These are phyloP conservation scores for Oenanthe javanica DNA, from an alignment of 140 eudicot species.

Conservation along the genomic window DNA sequence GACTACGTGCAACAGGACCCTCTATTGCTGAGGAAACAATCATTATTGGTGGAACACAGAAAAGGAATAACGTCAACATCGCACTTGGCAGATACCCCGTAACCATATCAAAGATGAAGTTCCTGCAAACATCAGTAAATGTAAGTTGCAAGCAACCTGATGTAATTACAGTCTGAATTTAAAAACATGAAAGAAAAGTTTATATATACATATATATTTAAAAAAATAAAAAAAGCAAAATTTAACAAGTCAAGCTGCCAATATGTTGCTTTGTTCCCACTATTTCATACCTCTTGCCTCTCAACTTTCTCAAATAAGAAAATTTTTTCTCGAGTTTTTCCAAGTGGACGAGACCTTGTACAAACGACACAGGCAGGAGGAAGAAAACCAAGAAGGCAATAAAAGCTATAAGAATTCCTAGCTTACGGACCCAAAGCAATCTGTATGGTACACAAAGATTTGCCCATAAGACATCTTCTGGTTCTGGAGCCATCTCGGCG, in stretches of 20 bases:
- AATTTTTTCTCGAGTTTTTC: slow-evolving; percentile 38
- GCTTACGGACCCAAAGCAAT: slow-evolving; percentile 76
- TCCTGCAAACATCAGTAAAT: slow-evolving; percentile 33
- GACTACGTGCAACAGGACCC: slow-evolving; percentile 84
- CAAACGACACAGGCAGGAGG: slow-evolving; percentile 66
- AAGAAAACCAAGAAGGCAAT: slow-evolving; percentile 59
- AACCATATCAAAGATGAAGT: slow-evolving; percentile 28
- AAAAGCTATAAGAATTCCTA: slow-evolving; percentile 53
- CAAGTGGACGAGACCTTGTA: slow-evolving; percentile 67
- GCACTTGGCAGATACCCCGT: slow-evolving; percentile 90
- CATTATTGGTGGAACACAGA: slow-evolving; percentile 79
- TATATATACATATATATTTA: not conserved
- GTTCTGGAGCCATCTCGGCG: slow-evolving; percentile 82
- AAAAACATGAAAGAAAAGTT: too few relatives aligned
- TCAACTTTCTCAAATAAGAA: slow-evolving; percentile 43
- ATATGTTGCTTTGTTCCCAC: not conserved
- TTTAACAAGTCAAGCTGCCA: not conserved
- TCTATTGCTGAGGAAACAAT: slow-evolving; percentile 70
- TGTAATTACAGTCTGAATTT: not conserved
- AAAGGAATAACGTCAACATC: slow-evolving; percentile 56
- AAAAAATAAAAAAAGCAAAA: not conserved
- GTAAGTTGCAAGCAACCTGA: slow-evolving; percentile 1
- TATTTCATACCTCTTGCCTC: slow-evolving; percentile 40
- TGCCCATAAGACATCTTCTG: slow-evolving; percentile 74
- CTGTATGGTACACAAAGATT: slow-evolving; percentile 72